Evolutionary conservation across 208 protist genomes (phyloP).

Genomic region (Wallacemonas sp.): DNA sequence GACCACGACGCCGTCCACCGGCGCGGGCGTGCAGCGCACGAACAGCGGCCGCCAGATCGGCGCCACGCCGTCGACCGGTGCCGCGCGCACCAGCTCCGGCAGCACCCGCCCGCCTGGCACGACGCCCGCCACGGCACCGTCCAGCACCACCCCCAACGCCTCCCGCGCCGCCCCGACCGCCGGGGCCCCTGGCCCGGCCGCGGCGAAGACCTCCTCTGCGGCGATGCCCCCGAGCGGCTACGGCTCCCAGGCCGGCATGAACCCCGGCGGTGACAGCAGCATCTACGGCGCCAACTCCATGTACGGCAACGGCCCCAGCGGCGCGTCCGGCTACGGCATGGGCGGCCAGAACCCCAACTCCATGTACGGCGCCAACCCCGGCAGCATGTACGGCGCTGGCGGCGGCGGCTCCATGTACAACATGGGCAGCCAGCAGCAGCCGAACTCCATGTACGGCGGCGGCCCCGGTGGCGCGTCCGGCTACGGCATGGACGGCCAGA

Average conservation of each 20-base stretch:
- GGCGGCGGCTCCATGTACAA: conserved; percentile 25
- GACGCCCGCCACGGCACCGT: not conserved
- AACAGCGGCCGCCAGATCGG: not conserved
- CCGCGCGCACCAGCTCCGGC: not conserved
- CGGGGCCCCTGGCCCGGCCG: not conserved
- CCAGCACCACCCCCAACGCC: not conserved
- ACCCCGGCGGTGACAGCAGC: not conserved
- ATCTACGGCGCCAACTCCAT: too few relatives aligned
- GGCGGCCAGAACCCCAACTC: conserved; percentile 2
- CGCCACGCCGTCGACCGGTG: not conserved
- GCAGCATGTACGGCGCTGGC: conserved; percentile 31
- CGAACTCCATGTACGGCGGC: conserved; percentile 25
- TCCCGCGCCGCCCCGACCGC: conserved; percentile 6
- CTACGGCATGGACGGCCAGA: conserved; percentile 19
- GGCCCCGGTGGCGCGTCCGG: not conserved
- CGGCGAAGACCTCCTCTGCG: not conserved
- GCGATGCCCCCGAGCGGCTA: not conserved
- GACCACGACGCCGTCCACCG: conserved; percentile 4
- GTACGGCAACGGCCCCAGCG: conserved; percentile 3
- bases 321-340: conserved; percentile 14
- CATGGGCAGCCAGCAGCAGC: not conserved
- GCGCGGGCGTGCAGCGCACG: conserved; percentile 15
- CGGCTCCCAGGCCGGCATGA: not conserved
- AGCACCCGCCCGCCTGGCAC: conserved; percentile 1
- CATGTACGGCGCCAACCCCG: conserved; percentile 24